phyloP scores from a whole-genome alignment of 208 protist species.

The Leishmania mexicana region DNA sequence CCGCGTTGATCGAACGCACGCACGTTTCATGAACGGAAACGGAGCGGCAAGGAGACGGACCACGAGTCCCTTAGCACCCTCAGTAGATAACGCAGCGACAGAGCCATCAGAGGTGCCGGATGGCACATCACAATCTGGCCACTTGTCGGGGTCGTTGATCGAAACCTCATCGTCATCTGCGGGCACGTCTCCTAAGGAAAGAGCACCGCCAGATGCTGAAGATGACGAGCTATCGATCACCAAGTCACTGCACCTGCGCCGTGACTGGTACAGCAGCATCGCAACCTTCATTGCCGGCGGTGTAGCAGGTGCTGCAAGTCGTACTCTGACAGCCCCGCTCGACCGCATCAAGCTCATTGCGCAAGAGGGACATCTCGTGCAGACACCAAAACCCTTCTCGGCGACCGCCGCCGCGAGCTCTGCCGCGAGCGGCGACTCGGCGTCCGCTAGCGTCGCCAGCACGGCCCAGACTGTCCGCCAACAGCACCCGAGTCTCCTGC shows the following conservation, averaged over 20 bases:
- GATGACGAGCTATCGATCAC: conserved; percentile 21
- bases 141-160: not conserved
- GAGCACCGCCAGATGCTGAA: not conserved
- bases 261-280: conserved; percentile 80
- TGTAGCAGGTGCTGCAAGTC: conserved; percentile 81
- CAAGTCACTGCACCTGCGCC: conserved; percentile 46
- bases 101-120: not conserved
- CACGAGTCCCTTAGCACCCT: not conserved
- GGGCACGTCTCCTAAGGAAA: not conserved
- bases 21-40: not conserved
- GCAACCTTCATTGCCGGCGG: conserved; percentile 86
- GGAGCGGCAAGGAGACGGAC: not conserved
- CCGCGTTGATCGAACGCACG: not conserved
- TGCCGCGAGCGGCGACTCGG: not conserved
- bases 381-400: not conserved
- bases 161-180: too few species aligned
- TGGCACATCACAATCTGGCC: too few species aligned
- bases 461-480: not conserved
- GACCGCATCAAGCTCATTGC: conserved; percentile 93
- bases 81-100: not conserved
- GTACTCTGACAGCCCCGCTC: conserved; percentile 90
- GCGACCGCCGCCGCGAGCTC: not conserved
- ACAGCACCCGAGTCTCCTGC: conserved; percentile 55
- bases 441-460: not conserved
- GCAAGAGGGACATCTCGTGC: conserved; percentile 87